Evolutionary conservation across 805 yeast species (phyloP).

Genomic region (Debaryomyces prosopidis): DNA sequence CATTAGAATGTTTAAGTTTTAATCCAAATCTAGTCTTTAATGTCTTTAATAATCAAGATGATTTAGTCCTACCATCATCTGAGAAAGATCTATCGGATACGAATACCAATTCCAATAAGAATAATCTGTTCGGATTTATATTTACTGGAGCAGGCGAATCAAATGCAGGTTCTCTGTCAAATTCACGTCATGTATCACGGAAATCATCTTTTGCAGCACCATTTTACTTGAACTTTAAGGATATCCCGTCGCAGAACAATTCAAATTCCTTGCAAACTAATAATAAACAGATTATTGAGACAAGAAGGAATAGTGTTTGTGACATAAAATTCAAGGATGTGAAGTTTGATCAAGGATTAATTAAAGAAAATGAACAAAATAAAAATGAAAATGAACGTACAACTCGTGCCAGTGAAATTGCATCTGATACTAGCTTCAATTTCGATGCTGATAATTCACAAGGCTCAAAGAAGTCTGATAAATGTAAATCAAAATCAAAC

Average conservation of each 20-base stretch:
- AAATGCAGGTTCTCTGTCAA: conserved; percentile 4
- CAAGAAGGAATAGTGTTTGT: conserved; percentile 1
- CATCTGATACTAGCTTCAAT: not conserved
- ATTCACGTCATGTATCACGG: conserved; percentile 14
- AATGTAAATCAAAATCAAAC: not conserved
- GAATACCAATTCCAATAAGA: not conserved
- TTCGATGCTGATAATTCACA: not conserved
- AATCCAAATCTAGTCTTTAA: conserved; percentile 15
- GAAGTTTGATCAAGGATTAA: conserved; percentile 13
- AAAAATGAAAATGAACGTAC: not conserved
- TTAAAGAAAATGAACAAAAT: not conserved
- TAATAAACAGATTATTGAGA: conserved; percentile 21
- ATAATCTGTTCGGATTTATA: not conserved
- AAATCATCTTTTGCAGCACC: conserved; percentile 24
- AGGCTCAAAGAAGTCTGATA: not conserved
- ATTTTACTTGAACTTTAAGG: conserved; percentile 15
- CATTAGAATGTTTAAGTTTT: conserved; percentile 22
- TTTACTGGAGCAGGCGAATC: conserved; percentile 3
- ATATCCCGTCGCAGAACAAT: conserved; percentile 1
- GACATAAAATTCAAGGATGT: conserved; percentile 25
- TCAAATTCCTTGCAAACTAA: conserved; percentile 14
- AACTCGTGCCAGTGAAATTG: not conserved
- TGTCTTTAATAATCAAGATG: conserved; percentile 3
- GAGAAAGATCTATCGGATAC: not conserved
- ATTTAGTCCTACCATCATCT: not conserved